Conservation (phyloP, 2,329 filamentous ascomycete species). For the Apiospora saccharicola region DNA sequence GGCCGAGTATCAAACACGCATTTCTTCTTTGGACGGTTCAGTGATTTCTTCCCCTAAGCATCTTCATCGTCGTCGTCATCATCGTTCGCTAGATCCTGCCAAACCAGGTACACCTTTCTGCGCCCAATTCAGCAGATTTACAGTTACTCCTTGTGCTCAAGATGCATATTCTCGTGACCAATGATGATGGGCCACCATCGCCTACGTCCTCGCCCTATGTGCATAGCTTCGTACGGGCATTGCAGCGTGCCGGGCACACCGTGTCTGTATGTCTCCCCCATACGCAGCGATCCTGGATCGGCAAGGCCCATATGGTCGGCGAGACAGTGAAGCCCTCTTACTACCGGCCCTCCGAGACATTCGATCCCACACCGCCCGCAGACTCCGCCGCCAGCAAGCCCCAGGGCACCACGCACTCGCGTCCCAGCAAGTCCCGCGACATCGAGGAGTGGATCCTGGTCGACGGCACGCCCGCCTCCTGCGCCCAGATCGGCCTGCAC, state of each 20-base stretch:
- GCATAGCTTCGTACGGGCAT: constrained; percentile 73
- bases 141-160: constrained; percentile 30
- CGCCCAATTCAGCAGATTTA: constrained; percentile 19
- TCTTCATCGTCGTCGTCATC: neutral
- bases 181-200: constrained; percentile 84
- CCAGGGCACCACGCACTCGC: constrained; percentile 71
- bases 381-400: constrained; percentile 45
- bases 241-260: constrained; percentile 79
- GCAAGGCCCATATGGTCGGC: constrained; percentile 95
- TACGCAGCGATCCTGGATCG: constrained; percentile 95
- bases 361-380: constrained; percentile 44
- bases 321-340: constrained; percentile 85
- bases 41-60: neutral
- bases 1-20: neutral
- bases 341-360: constrained; percentile 66
- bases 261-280: constrained; percentile 93
- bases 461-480: constrained; percentile 81
- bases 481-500: constrained; percentile 82
- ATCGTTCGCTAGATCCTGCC: neutral
- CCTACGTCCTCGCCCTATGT: constrained; percentile 82
- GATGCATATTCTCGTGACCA: constrained; percentile 73
- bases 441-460: constrained; percentile 83
- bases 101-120: neutral
- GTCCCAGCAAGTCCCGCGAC: constrained; percentile 57
- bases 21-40: neutral